A percentile compares a stretch with the other conserved stretches of the same genome.
These are phyloP conservation scores for Nicotiana undulata DNA, from an alignment of 257 asterid species.

Conservation along the genomic window DNA sequence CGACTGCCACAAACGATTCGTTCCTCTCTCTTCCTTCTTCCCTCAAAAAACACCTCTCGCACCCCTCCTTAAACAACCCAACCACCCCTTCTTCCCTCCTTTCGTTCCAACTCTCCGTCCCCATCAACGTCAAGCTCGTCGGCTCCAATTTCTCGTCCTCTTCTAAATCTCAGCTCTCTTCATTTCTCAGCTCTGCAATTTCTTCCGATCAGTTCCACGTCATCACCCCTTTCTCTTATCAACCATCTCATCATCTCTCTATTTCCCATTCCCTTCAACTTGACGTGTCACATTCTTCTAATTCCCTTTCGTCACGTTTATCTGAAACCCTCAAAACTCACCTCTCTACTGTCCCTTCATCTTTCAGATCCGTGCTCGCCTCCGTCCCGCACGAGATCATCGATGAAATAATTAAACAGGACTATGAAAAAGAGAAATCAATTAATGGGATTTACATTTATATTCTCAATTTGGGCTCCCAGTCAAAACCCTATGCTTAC, in stretches of 20 bases:
- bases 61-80: slow-evolving; percentile 30
- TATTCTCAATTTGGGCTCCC: slow-evolving; percentile 58
- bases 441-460: slow-evolving; percentile 57
- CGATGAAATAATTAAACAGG: slow-evolving; percentile 51
- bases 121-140: slow-evolving; percentile 64
- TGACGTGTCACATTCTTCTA: slow-evolving; percentile 36
- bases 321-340: slow-evolving; percentile 43
- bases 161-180: slow-evolving; percentile 50
- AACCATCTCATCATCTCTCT: slow-evolving; percentile 48
- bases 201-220: slow-evolving; percentile 86
- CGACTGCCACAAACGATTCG: slow-evolving; percentile 61
- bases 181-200: slow-evolving; percentile 57
- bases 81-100: slow-evolving; percentile 50
- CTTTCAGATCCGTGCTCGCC: slow-evolving; percentile 55
- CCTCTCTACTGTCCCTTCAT: slow-evolving; percentile 33
- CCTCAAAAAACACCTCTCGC: slow-evolving; percentile 44
- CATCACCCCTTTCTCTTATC: slow-evolving; percentile 57
- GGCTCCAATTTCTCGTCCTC: slow-evolving; percentile 66
- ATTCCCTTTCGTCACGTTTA: slow-evolving; percentile 40
- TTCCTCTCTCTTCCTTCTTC: slow-evolving; percentile 51
- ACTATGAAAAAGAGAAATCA: slow-evolving; percentile 55
- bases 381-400: slow-evolving; percentile 46
- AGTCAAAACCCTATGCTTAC: slow-evolving; percentile 56
- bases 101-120: slow-evolving; percentile 51
- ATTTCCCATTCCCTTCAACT: slow-evolving; percentile 77